Evolutionary conservation across 2,329 filamentous ascomycete species (phyloP).

Genomic region (Exophiala xenobiotica): DNA sequence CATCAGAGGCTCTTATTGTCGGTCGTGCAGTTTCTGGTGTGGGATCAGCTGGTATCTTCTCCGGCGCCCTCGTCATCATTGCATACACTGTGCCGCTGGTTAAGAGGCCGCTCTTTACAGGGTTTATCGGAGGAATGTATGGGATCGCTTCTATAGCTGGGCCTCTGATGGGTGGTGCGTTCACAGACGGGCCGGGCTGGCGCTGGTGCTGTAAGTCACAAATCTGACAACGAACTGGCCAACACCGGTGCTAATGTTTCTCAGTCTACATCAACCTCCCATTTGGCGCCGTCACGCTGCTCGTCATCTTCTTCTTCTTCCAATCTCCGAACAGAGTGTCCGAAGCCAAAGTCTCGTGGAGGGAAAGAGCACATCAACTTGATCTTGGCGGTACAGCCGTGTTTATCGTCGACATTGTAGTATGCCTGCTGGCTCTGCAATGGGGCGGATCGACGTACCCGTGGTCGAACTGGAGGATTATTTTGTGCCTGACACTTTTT

Average conservation of each 20-base stretch:
- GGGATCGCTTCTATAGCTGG: constrained; percentile 44
- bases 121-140: constrained; percentile 44
- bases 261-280: constrained; percentile 48
- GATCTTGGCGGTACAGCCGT: constrained; percentile 46
- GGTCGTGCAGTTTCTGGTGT: constrained; percentile 38
- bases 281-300: constrained; percentile 41
- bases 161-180: constrained; percentile 40
- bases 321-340: constrained; percentile 38
- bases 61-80: constrained; percentile 36
- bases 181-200: constrained; percentile 41
- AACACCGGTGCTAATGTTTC: no score
- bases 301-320: constrained; percentile 51
- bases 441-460: constrained; percentile 46
- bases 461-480: constrained; percentile 48
- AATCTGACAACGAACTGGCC: no score
- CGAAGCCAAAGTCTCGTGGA: constrained; percentile 33
- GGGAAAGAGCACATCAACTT: constrained; percentile 42
- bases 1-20: constrained; percentile 35
- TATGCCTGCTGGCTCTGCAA: constrained; percentile 51
- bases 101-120: constrained; percentile 49
- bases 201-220: no score
- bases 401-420: constrained; percentile 47
- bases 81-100: constrained; percentile 50
- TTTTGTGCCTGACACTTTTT: constrained; percentile 52
- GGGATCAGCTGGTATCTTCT: constrained; percentile 34